Evolutionary conservation across 2,329 filamentous ascomycete genomes (phyloP).

Genomic region (Neoscytalidium dimidiatum): DNA sequence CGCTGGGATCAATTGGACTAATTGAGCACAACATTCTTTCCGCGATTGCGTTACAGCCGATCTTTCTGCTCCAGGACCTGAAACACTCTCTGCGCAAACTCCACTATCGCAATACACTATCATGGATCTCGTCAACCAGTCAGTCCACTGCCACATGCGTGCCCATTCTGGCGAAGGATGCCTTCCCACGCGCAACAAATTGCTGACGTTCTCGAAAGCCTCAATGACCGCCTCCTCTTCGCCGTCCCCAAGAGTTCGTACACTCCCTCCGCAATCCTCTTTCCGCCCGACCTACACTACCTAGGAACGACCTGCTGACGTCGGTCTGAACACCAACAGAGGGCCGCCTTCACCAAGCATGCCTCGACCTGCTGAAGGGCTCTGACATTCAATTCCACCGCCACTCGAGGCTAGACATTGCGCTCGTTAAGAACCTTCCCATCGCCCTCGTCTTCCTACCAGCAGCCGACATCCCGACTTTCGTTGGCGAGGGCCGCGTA

Average conservation of each 20-base stretch:
- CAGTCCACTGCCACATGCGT: constrained; percentile 26
- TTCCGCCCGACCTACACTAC: background rate
- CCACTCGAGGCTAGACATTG: constrained; percentile 93
- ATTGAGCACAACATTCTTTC: background rate
- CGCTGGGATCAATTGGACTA: background rate
- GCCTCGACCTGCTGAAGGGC: constrained; percentile 87
- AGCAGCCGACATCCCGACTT: constrained; percentile 94
- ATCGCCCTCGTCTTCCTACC: constrained; percentile 97
- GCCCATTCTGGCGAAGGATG: background rate
- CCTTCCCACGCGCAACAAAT: constrained; percentile 20
- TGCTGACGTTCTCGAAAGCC: constrained; percentile 56
- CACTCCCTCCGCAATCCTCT: constrained; percentile 16
- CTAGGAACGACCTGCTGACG: constrained; percentile 10
- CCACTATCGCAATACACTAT: background rate
- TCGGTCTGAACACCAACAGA: constrained; percentile 54
- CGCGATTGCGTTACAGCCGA: background rate
- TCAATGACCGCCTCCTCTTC: constrained; percentile 91
- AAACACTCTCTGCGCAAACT: constrained; percentile 4
- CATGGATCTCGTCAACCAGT: constrained; percentile 47
- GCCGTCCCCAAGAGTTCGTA: constrained; percentile 96
- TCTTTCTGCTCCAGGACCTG: background rate
- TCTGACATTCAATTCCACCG: constrained; percentile 96
- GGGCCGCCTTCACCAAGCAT: constrained; percentile 85
- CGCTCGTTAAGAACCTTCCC: constrained; percentile 93
- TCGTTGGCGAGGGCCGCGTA: constrained; percentile 91